Percentiles rank a stretch among this genome's conserved stretches.
These are phyloP conservation scores for Stagonosporopsis tanaceti DNA, from an alignment of 2,329 filamentous ascomycete genomes.

Conservation along the genomic window DNA sequence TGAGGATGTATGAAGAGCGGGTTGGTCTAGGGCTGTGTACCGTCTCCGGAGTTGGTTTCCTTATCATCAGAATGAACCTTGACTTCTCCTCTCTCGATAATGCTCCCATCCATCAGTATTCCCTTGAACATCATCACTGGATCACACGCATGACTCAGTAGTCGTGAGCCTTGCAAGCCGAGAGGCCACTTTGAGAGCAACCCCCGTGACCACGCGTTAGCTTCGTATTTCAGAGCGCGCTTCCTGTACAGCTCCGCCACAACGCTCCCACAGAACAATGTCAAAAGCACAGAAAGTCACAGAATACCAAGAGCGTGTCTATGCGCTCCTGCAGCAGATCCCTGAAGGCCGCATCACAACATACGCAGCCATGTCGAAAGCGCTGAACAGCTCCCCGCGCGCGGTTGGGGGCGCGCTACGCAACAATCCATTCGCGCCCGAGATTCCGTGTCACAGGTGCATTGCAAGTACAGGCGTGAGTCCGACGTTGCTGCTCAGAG, in stretches of 20 bases:
- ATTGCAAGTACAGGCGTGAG: slow-evolving; percentile 74
- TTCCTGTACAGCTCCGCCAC: neutral
- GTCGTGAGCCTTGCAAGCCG: neutral
- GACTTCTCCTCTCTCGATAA: neutral
- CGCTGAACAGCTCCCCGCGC: slow-evolving; percentile 74
- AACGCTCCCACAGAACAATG: slow-evolving; percentile 17
- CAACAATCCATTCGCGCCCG: slow-evolving; percentile 81
- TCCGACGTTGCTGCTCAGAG: neutral
- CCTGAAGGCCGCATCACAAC: slow-evolving; percentile 78
- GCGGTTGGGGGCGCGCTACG: slow-evolving; percentile 81
- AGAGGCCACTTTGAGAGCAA: slow-evolving; percentile 45
- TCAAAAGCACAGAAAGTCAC: slow-evolving; percentile 41
- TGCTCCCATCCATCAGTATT: neutral
- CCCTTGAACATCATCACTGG: neutral
- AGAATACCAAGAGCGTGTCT: slow-evolving; percentile 61
- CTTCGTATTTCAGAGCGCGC: slow-evolving; percentile 16
- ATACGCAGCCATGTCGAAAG: slow-evolving; percentile 74
- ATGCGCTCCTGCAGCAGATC: slow-evolving; percentile 77
- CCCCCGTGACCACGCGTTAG: slow-evolving; percentile 42
- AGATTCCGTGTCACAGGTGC: slow-evolving; percentile 82
- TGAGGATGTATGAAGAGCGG: neutral
- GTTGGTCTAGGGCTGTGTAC: neutral
- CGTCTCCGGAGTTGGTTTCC: neutral
- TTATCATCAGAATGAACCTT: neutral
- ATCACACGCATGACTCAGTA: neutral